phyloP scores from a whole-genome alignment of 495 filamentous ascomycete species.

The Penicillium cosmopolitanum region DNA sequence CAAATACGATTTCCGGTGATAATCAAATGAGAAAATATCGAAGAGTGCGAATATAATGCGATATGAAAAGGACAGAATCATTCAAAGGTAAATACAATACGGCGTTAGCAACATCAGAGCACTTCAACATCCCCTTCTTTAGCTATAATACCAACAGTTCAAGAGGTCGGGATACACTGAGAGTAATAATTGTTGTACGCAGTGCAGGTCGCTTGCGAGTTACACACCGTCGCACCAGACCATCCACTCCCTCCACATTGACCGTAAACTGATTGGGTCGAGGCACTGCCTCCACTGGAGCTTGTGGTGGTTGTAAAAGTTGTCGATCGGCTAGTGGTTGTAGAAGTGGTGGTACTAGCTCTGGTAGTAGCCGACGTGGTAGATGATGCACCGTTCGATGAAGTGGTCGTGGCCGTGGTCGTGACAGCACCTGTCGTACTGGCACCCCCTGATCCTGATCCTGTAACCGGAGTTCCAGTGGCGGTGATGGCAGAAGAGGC shows the following conservation, averaged over 20 bases:
- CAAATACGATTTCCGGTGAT: too few species aligned
- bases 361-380: background rate
- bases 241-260: constrained; percentile 57
- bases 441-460: constrained; percentile 8
- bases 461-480: constrained; percentile 27
- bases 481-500: constrained; percentile 29
- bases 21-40: too few species aligned
- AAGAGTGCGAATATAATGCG: too few species aligned
- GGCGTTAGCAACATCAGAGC: background rate
- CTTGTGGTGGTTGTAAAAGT: constrained; percentile 11
- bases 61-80: too few species aligned
- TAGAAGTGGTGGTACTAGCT: constrained; percentile 12
- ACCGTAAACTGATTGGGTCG: constrained; percentile 37
- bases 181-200: constrained; percentile 52
- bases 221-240: constrained; percentile 50
- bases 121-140: background rate
- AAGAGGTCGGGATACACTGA: constrained; percentile 46
- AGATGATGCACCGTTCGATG: constrained; percentile 6
- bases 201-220: constrained; percentile 45
- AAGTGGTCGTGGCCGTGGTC: constrained; percentile 14
- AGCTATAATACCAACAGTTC: background rate
- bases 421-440: constrained; percentile 14
- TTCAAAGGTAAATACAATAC: background rate
- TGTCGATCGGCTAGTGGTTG: constrained; percentile 5
- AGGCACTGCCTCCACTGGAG: constrained; percentile 13